These are phyloP conservation scores for Solanum bukasovii DNA, from an alignment of 257 asterid genomes.

Conservation along the genomic window DNA sequence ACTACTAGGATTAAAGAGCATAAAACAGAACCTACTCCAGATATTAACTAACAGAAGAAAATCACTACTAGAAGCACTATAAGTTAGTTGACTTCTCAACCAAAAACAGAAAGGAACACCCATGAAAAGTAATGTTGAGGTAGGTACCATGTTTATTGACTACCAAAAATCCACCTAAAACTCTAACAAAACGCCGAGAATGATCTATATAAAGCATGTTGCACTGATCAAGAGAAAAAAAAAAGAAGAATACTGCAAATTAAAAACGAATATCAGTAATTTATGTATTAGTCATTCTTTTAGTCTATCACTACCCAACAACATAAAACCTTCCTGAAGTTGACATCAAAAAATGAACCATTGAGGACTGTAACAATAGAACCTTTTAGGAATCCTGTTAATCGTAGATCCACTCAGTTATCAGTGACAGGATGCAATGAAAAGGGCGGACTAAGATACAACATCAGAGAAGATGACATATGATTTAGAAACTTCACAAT, in stretches of 20 bases:
- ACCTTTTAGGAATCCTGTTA: neutral
- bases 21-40: neutral
- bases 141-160: neutral
- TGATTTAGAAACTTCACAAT: neutral
- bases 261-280: neutral
- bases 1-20: slow-evolving; percentile 5
- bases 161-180: neutral
- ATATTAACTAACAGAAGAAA: neutral
- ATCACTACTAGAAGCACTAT: neutral
- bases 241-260: neutral
- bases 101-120: neutral
- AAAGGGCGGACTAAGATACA: neutral
- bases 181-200: neutral
- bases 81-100: neutral
- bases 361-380: neutral
- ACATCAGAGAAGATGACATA: neutral
- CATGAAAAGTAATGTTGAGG: neutral
- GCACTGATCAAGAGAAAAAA: neutral
- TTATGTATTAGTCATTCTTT: neutral
- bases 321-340: neutral
- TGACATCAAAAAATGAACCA: neutral
- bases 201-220: neutral
- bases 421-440: neutral
- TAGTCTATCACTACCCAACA: neutral
- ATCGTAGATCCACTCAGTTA: neutral